Percentiles rank a stretch among this genome's conserved stretches.
Conservation (phyloP, 345 rosid genomes). For the Bretschneidera sinensis region DNA sequence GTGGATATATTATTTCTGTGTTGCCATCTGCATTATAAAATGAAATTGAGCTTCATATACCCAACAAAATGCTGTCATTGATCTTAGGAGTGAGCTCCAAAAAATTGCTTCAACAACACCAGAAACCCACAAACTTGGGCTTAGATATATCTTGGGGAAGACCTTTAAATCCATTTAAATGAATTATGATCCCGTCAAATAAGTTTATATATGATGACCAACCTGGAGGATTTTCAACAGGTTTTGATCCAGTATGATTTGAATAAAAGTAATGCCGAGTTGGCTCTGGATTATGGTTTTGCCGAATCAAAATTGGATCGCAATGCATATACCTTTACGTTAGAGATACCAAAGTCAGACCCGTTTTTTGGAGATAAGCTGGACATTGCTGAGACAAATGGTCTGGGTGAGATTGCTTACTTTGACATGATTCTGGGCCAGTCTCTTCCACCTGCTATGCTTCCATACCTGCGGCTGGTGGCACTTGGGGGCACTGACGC, state of each 20-base stretch:
- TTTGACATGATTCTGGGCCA: constrained; percentile 66
- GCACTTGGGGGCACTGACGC: constrained; percentile 85
- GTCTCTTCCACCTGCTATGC: constrained; percentile 70
- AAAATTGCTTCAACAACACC: background rate
- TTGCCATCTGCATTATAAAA: background rate
- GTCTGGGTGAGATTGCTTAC: constrained; percentile 59
- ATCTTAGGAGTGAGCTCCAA: background rate
- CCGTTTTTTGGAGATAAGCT: constrained; percentile 69
- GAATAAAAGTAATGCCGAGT: constrained; percentile 82
- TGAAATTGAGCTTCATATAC: constrained; percentile 1
- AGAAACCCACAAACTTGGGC: background rate
- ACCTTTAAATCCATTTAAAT: background rate
- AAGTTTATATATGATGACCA: constrained; percentile 5
- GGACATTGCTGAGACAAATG: constrained; percentile 79
- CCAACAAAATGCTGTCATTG: background rate
- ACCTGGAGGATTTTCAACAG: constrained; percentile 32
- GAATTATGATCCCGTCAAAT: constrained; percentile 9
- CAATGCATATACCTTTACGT: constrained; percentile 70
- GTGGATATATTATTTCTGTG: background rate
- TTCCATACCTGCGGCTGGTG: constrained; percentile 72
- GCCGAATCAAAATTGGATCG: constrained; percentile 60
- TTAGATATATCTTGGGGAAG: background rate
- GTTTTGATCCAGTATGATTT: constrained; percentile 79
- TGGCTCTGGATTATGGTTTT: constrained; percentile 92
- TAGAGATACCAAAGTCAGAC: constrained; percentile 70